These are phyloP conservation scores for Litchi chinensis DNA, from an alignment of 345 rosid genomes.

Conservation along the genomic window DNA sequence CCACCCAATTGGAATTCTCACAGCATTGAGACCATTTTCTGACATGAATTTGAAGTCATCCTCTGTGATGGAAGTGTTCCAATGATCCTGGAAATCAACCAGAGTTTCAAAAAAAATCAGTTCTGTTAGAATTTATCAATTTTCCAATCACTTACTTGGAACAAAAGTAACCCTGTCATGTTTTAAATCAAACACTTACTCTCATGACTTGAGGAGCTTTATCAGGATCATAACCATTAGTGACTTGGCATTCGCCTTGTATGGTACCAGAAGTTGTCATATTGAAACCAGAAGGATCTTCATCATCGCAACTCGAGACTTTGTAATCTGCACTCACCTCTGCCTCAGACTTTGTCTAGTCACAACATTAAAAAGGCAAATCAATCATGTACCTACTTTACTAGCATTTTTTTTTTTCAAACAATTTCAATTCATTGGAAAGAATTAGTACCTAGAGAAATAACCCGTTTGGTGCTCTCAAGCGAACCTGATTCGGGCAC, in stretches of 20 bases:
- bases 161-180: not conserved
- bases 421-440: not conserved
- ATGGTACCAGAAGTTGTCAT: constrained; percentile 23
- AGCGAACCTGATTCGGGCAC: constrained; percentile 20
- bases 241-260: constrained; percentile 37
- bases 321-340: constrained; percentile 34
- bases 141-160: not conserved
- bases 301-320: constrained; percentile 31
- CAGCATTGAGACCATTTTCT: constrained; percentile 34
- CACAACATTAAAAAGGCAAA: not conserved
- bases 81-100: constrained; percentile 29
- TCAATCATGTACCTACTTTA: not conserved
- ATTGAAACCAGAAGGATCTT: constrained; percentile 39
- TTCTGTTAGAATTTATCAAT: not conserved
- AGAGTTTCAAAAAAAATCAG: not conserved
- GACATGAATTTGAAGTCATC: constrained; percentile 44
- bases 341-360: constrained; percentile 25
- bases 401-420: not conserved
- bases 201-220: no score
- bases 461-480: constrained; percentile 35
- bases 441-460: constrained; percentile 33
- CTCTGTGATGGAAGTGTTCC: constrained; percentile 37
- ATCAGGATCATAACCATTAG: constrained; percentile 44
- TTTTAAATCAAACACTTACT: not conserved
- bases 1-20: constrained; percentile 46